A percentile compares a stretch with the other conserved stretches of the same genome.
Evolutionary conservation across 2,329 filamentous ascomycete species (phyloP).

Genomic region (Botrytis tulipae): DNA sequence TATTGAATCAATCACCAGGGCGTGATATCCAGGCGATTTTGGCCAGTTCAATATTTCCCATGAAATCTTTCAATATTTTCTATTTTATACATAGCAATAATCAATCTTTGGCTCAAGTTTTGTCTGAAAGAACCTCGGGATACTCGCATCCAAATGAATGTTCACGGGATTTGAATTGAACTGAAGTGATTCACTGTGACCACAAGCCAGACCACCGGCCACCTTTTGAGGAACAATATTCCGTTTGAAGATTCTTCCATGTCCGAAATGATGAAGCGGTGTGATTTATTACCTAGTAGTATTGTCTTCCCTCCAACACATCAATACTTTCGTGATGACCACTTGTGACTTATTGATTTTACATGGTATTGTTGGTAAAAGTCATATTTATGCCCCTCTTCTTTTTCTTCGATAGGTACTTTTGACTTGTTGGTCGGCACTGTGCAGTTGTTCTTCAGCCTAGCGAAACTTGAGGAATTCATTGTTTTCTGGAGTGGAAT

Average conservation of each 20-base stretch:
- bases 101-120: not conserved
- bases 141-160: not conserved
- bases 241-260: not conserved
- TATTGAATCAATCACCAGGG: not conserved
- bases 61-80: not conserved
- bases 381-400: not conserved
- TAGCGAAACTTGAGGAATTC: conserved; percentile 9
- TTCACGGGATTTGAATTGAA: not conserved
- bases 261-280: conserved; percentile 11
- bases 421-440: not conserved
- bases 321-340: conserved; percentile 4
- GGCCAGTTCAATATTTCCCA: not conserved
- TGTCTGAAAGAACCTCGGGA: not conserved
- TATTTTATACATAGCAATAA: not conserved
- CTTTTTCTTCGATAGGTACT: not conserved
- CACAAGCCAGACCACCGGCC: not conserved
- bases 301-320: conserved; percentile 9
- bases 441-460: conserved; percentile 13
- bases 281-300: conserved; percentile 1
- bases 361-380: conserved; percentile 2
- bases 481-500: not conserved
- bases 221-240: not conserved
- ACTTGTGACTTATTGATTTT: conserved; percentile 9
- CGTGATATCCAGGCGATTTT: not conserved
- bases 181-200: conserved; percentile 5